Evolutionary conservation across 1,139 yeast genomes (phyloP).

Genomic region (Zygotorulaspora mrakii): DNA sequence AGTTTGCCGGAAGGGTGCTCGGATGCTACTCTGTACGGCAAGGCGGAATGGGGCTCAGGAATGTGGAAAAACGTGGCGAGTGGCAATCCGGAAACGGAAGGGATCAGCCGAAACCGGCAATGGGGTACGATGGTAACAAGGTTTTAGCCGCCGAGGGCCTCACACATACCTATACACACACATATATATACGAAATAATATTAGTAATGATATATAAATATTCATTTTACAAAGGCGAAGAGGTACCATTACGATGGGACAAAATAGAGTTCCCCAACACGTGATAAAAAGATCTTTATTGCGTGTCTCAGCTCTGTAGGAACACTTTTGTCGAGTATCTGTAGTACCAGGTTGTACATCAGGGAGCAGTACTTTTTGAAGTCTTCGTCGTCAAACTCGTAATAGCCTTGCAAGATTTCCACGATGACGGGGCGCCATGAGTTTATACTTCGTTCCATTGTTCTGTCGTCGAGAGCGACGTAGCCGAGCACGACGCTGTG

Average conservation of each 20-base stretch:
- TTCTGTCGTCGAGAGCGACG: conserved; percentile 65
- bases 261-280: conserved; percentile 64
- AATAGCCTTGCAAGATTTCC: conserved; percentile 78
- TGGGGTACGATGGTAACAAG: no score
- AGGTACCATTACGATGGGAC: background rate
- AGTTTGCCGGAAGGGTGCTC: no score
- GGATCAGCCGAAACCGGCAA: no score
- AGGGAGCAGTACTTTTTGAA: conserved; percentile 59
- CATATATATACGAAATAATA: background rate
- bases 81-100: no score
- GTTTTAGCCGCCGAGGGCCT: no score
- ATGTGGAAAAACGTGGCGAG: no score
- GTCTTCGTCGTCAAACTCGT: conserved; percentile 72
- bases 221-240: background rate
- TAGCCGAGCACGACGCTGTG: conserved; percentile 66
- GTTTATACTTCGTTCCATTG: conserved; percentile 72
- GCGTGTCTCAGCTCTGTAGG: conserved; percentile 67
- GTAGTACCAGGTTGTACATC: conserved; percentile 65
- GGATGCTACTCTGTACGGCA: no score
- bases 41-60: no score
- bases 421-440: conserved; percentile 93
- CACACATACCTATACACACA: no score
- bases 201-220: background rate
- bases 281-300: conserved; percentile 57
- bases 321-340: conserved; percentile 63